These are phyloP conservation scores for Trichoderma asperelloides DNA, from an alignment of 495 filamentous ascomycete genomes.

Conservation along the genomic window DNA sequence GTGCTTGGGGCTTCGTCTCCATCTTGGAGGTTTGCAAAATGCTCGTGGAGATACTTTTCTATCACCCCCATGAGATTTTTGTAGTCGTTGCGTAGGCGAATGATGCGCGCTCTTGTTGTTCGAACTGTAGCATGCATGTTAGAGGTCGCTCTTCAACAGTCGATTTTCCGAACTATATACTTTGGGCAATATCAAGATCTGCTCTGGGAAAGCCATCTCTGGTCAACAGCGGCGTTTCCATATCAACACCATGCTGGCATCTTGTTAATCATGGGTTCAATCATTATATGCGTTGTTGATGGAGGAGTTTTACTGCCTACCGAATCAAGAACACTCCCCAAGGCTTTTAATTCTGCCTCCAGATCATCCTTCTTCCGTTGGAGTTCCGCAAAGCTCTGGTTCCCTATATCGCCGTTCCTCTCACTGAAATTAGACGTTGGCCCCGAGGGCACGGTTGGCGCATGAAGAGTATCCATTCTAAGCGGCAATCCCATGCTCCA, in stretches of 20 bases:
- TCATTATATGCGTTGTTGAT: background rate
- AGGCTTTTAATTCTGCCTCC: constrained; percentile 75
- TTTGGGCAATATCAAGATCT: constrained; percentile 93
- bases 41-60: constrained; percentile 74
- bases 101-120: constrained; percentile 81
- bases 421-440: constrained; percentile 46
- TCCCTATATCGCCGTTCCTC: constrained; percentile 45
- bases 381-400: constrained; percentile 51
- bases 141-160: constrained; percentile 11
- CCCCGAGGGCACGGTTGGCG: constrained; percentile 66
- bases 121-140: constrained; percentile 50
- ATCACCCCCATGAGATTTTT: constrained; percentile 77
- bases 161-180: constrained; percentile 32
- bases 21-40: constrained; percentile 50
- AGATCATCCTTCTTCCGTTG: constrained; percentile 66
- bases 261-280: constrained; percentile 10
- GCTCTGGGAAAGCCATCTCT: constrained; percentile 87
- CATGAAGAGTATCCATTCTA: constrained; percentile 62
- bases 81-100: constrained; percentile 84
- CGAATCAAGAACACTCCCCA: constrained; percentile 79
- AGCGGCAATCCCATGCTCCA: constrained; percentile 22
- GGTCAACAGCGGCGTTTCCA: constrained; percentile 83
- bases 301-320: constrained; percentile 39
- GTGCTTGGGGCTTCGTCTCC: constrained; percentile 18
- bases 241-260: constrained; percentile 76